Percentiles rank a stretch among this genome's conserved stretches.
Evolutionary conservation across 2,329 filamentous ascomycete species (phyloP).

Genomic region (Fusarium verticillioides): DNA sequence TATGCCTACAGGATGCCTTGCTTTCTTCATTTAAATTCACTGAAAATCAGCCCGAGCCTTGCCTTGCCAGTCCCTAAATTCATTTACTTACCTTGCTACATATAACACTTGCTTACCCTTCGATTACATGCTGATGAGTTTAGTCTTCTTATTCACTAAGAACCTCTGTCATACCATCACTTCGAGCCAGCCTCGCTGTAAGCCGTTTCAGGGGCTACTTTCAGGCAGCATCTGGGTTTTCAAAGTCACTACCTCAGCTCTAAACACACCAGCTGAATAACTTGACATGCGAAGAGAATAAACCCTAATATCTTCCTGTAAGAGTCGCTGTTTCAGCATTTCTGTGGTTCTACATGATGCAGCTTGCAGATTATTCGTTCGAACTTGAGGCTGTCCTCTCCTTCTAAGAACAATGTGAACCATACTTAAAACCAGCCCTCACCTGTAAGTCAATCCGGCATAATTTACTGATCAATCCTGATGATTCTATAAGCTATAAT

Average conservation of each 20-base stretch:
- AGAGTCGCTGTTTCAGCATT: background rate
- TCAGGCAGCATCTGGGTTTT: background rate
- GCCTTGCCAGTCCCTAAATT: background rate
- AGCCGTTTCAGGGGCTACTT: too few species aligned
- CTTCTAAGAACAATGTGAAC: background rate
- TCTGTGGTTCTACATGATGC: too few species aligned
- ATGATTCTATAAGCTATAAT: too few species aligned
- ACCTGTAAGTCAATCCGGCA: background rate
- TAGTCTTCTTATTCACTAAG: accelerated
- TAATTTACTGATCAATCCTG: background rate
- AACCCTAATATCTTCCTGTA: background rate
- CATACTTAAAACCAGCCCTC: background rate
- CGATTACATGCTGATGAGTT: background rate
- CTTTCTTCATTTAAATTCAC: background rate
- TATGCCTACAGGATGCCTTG: background rate
- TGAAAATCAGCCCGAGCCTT: background rate
- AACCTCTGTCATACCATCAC: background rate
- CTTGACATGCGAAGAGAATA: background rate
- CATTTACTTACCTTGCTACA: background rate
- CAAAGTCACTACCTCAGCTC: background rate
- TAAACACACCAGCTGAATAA: background rate
- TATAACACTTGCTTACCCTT: background rate
- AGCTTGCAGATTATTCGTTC: background rate
- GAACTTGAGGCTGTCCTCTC: background rate
- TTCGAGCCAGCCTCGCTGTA: background rate